Percentiles rank a stretch among this genome's conserved stretches.
Conservation (phyloP, 164 flowering plant species). For the Vitis rotundifolia region DNA sequence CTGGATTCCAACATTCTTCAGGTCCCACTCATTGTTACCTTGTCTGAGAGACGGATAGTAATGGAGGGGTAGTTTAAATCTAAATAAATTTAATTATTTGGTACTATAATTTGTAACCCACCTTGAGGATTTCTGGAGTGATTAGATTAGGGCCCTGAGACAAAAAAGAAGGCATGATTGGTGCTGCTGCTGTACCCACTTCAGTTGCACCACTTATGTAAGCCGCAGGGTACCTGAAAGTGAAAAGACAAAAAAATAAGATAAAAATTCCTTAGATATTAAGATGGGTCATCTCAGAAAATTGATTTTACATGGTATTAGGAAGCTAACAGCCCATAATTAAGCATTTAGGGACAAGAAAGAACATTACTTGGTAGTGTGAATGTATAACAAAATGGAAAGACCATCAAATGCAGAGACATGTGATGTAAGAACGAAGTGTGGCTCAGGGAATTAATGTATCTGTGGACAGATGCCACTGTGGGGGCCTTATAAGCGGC, state of each 20-base stretch:
- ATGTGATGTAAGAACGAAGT: background rate
- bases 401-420: background rate
- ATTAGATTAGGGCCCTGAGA: background rate
- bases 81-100: too few species aligned
- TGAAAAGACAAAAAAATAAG: too few species aligned
- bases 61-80: background rate
- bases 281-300: background rate
- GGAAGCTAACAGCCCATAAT: background rate
- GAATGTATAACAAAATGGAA: background rate
- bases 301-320: background rate
- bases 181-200: background rate
- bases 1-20: too few species aligned
- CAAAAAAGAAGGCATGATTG: background rate
- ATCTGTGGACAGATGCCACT: background rate
- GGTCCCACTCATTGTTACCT: too few species aligned
- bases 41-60: background rate
- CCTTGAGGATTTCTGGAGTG: slow-evolving; percentile 4
- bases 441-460: background rate
- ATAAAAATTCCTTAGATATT: too few species aligned
- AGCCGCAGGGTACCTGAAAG: too few species aligned
- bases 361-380: background rate
- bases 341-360: too few species aligned
- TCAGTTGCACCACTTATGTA: too few species aligned
- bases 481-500: too few species aligned
- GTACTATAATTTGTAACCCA: background rate